Conservation (phyloP, 2,329 filamentous ascomycete genomes). For the Byssoonygena ceratinophila region DNA sequence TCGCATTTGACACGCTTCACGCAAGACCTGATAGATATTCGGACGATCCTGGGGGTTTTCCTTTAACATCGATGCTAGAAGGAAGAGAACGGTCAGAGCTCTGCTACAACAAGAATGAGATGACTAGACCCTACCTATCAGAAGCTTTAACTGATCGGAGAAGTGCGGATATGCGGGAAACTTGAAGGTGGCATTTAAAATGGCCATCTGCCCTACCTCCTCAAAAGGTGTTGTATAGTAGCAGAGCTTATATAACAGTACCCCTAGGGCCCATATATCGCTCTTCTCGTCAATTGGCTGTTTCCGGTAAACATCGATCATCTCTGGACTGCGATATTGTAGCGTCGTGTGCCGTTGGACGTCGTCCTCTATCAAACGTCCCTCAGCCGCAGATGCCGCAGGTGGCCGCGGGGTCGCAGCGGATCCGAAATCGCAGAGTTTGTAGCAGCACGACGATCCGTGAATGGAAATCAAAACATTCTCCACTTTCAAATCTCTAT, state of each 20-base stretch:
- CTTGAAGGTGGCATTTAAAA: conserved; percentile 88
- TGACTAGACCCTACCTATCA: conserved; percentile 60
- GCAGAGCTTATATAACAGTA: conserved; percentile 92
- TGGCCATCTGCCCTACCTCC: conserved; percentile 93
- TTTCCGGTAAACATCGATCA: conserved; percentile 96
- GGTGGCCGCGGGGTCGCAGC: conserved; percentile 73
- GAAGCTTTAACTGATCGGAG: conserved; percentile 74
- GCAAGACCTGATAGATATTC: conserved; percentile 87
- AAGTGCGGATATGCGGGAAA: conserved; percentile 82
- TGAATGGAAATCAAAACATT: conserved; percentile 79
- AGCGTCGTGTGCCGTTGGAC: conserved; percentile 94
- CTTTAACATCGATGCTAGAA: conserved; percentile 71
- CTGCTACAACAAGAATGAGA: conserved; percentile 5
- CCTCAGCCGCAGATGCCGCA: conserved; percentile 76
- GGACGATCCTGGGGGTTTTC: conserved; percentile 71
- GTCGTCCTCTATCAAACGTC: conserved; percentile 87
- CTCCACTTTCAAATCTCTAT: conserved; percentile 94
- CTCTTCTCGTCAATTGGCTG: conserved; percentile 97
- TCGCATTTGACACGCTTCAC: conserved; percentile 80
- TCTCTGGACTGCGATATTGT: conserved; percentile 95
- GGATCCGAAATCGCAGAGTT: conserved; percentile 96
- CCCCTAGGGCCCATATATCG: conserved; percentile 94
- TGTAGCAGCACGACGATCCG: conserved; percentile 64
- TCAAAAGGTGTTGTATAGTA: conserved; percentile 99
- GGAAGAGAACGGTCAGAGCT: conserved; percentile 3